Evolutionary conservation across 2,329 filamentous ascomycete species (phyloP).

Genomic region (Sporothrix brunneoviolacea): DNA sequence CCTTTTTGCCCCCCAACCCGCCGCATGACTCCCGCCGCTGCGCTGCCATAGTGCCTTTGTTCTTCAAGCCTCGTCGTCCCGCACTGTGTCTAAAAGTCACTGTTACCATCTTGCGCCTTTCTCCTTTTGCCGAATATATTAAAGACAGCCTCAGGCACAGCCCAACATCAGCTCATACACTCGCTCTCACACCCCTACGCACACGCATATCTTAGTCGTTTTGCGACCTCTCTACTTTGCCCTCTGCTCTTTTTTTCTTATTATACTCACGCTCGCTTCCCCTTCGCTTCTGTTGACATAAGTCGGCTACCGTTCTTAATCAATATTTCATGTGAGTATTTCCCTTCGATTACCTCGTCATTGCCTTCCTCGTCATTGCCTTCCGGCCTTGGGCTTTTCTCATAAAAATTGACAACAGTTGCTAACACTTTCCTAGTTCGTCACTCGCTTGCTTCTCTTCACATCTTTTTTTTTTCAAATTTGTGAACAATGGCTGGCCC

Average conservation of each 20-base stretch:
- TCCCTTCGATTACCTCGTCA: background rate
- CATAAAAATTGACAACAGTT: background rate
- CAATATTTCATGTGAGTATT: background rate
- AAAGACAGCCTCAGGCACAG: background rate
- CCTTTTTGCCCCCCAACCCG: slow-evolving; percentile 6
- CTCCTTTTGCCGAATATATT: slow-evolving; percentile 5
- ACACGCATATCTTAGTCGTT: too few species aligned
- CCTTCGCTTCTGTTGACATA: slow-evolving; percentile 7
- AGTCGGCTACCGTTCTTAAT: background rate
- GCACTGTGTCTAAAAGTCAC: slow-evolving; percentile 8
- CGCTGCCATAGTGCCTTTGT: slow-evolving; percentile 7
- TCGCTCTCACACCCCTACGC: slow-evolving; percentile 1
- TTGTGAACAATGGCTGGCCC: slow-evolving; percentile 72
- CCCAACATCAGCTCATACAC: background rate
- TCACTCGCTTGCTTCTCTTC: slow-evolving; percentile 16
- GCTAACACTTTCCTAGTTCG: slow-evolving; percentile 9
- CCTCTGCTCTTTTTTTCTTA: background rate
- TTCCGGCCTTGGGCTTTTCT: background rate
- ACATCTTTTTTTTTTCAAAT: slow-evolving; percentile 23
- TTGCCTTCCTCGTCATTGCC: background rate
- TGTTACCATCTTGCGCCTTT: background rate
- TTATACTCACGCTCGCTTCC: slow-evolving; percentile 5
- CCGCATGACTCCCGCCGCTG: too few species aligned
- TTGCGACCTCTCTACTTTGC: too few species aligned
- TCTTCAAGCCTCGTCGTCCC: background rate